Evolutionary conservation across 106 monocot species (phyloP).

Genomic region (Alisma plantagoaquatica): DNA sequence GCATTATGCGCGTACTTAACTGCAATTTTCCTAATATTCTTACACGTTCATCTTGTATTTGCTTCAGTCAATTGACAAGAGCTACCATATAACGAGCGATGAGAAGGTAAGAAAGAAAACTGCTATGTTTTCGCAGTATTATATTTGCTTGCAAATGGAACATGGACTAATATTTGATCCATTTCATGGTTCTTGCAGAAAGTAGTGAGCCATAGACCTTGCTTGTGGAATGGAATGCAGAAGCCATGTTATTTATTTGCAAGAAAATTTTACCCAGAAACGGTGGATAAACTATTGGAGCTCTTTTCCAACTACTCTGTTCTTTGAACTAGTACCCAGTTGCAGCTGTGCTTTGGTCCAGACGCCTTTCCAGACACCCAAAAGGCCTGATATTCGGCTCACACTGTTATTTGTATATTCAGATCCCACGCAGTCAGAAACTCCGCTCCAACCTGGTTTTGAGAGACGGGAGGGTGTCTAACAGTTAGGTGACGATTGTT

Average conservation of each 20-base stretch:
- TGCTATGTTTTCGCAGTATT: not conserved
- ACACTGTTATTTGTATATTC: not conserved
- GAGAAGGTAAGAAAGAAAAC: conserved; percentile 29
- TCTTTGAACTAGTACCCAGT: not conserved
- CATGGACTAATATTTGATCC: not conserved
- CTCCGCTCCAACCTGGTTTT: too few species aligned
- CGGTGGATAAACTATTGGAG: conserved; percentile 48
- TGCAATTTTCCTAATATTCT: not conserved
- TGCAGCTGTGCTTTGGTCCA: not conserved
- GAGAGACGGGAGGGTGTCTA: not conserved
- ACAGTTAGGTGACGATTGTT: too few species aligned
- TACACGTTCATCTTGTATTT: conserved; percentile 1
- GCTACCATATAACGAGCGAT: conserved; percentile 65
- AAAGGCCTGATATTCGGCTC: not conserved
- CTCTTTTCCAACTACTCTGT: conserved; percentile 17
- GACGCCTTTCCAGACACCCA: not conserved
- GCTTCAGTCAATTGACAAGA: conserved; percentile 77
- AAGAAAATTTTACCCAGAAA: conserved; percentile 61
- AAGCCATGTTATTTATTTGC: conserved; percentile 69
- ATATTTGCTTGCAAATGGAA: not conserved
- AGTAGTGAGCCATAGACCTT: conserved; percentile 29
- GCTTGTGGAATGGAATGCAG: conserved; percentile 68
- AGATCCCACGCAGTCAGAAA: too few species aligned
- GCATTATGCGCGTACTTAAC: not conserved
- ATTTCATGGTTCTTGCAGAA: conserved; percentile 22